Evolutionary conservation across 208 protist species (phyloP), one percentile per base, ranked within the genome.

Genomic region (Leishmania tarentolae): DNA sequence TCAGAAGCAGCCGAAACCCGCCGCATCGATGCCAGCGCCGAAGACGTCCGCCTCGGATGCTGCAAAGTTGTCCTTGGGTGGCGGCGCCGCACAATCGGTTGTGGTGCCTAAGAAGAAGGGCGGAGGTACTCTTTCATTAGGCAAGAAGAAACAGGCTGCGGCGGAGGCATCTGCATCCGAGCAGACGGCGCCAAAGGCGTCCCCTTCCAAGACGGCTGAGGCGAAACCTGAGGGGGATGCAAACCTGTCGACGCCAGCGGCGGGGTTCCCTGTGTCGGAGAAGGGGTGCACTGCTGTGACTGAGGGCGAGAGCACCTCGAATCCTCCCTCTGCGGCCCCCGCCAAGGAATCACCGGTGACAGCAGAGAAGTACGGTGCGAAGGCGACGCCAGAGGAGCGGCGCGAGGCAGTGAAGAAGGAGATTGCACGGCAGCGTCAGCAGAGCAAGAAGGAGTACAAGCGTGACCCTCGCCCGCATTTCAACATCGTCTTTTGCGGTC

Each of bases 401-500:
- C 91, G 91, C 31, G 93, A 93, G 80, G 61, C 87, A 59, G 93
- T 97, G 47, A 83, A 84, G 63, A 86, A 90, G 73, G 92, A 97
- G 78, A 91, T 97, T 66, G 94, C 92, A 2, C 93, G 90, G 76
- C 89, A 94, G 87, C 89, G 91, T 31, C 80, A 88, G 89, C 53
- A 61, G 81, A 90, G 83, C 80, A 93, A 91, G 78, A 92, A 93
- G 79, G 81, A 85, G 70, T 96, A 92, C 85, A 84, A 83, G 56
- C 92, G 92, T 46, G 96, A 98, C 89, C 87, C 93, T 1, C 90
- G 97, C 74, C 98, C 98, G 56, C 98, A 99, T 91, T 92, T 99
- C 82, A 99, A 99, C 90, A 90, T 99, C 73, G 98, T 99, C 56
- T 99, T 99, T 90, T 99, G 99, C 84, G 99, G 99, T 40, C 99